These are phyloP conservation scores for Hirschioporus abietinus DNA, from an alignment of 768 basidiomycete genomes.

Conservation along the genomic window DNA sequence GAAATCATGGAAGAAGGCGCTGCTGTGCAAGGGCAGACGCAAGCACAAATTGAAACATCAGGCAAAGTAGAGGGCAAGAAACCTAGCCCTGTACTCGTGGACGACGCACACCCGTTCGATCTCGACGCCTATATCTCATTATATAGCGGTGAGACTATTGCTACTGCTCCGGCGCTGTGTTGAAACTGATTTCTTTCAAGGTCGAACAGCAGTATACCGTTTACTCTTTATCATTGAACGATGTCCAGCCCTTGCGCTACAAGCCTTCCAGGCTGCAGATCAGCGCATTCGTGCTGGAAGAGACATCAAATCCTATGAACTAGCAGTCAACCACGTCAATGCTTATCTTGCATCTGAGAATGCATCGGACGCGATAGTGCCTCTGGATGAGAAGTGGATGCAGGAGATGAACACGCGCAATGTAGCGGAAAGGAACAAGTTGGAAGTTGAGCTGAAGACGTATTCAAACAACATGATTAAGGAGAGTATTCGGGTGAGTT, in stretches of 20 bases:
- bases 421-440: slow-evolving; percentile 66
- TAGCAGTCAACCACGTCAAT: slow-evolving; percentile 18
- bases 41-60: not conserved
- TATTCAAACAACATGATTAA: slow-evolving; percentile 98
- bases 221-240: slow-evolving; percentile 60
- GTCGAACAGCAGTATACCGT: slow-evolving; percentile 72
- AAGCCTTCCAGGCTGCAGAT: slow-evolving; percentile 65
- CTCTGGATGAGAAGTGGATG: slow-evolving; percentile 65
- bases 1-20: not conserved
- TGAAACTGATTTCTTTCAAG: slow-evolving; percentile 31
- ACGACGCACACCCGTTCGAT: slow-evolving; percentile 84
- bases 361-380: slow-evolving; percentile 34
- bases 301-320: slow-evolving; percentile 42
- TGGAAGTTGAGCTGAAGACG: slow-evolving; percentile 92
- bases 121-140: slow-evolving; percentile 73
- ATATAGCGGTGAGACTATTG: slow-evolving; percentile 55
- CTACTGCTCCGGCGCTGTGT: slow-evolving; percentile 1
- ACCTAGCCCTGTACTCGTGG: slow-evolving; percentile 32
- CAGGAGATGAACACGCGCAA: slow-evolving; percentile 65
- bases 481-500: slow-evolving; percentile 87
- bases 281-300: slow-evolving; percentile 60
- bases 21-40: not conserved
- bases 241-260: slow-evolving; percentile 65
- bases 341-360: not conserved
- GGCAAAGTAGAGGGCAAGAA: slow-evolving; percentile 4